Conservation (phyloP, 805 yeast genomes). For the Hanseniaspora valbyensis region DNA sequence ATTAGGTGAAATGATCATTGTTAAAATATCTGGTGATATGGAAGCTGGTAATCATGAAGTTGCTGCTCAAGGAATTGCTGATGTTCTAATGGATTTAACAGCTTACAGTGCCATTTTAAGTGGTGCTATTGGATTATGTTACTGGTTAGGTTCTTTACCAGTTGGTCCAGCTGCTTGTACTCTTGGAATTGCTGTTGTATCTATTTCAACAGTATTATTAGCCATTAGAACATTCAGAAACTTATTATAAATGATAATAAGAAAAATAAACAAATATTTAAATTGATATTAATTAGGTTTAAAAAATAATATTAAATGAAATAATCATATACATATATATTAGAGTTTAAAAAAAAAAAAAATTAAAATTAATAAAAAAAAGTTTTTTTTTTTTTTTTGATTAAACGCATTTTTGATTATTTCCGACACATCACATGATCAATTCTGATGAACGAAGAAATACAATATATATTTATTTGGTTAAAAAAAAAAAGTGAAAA, state of each 20-base stretch:
- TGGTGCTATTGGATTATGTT: slow-evolving; percentile 1
- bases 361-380: neutral
- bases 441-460: no score
- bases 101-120: slow-evolving; percentile 3
- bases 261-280: no score
- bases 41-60: slow-evolving; percentile 3
- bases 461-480: neutral
- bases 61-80: neutral
- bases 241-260: neutral
- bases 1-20: slow-evolving; percentile 6
- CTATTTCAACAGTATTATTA: slow-evolving; percentile 3
- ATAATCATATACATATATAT: no score
- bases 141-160: neutral
- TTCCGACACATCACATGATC: no score
- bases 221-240: slow-evolving; percentile 1
- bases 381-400: no score
- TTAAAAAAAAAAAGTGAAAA: neutral
- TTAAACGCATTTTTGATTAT: neutral
- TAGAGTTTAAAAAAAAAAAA: neutral
- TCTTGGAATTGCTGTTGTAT: neutral
- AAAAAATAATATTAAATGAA: no score
- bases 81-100: slow-evolving; percentile 1
- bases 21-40: slow-evolving; percentile 2
- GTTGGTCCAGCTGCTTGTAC: slow-evolving; percentile 1
- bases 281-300: no score